phyloP scores from a whole-genome alignment of 139 green algal genomes.

The Haematococcus lacustris region DNA sequence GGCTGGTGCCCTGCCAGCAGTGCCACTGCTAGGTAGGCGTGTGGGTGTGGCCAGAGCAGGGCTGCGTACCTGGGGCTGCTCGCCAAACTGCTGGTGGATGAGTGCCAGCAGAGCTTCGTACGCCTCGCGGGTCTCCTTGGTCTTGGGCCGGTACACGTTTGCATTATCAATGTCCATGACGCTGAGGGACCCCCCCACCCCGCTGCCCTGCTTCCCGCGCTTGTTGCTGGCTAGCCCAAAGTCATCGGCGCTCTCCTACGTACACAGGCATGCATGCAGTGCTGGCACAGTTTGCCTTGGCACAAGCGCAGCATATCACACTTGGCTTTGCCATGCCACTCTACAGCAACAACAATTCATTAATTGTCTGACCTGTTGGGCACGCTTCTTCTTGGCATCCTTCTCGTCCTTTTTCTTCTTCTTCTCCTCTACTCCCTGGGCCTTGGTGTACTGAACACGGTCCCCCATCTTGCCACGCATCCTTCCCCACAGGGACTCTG shows the following conservation, averaged over 20 bases:
- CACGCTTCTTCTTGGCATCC: constrained; percentile 46
- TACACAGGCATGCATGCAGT: neutral
- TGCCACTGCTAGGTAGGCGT: too few species aligned
- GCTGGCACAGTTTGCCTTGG: too few species aligned
- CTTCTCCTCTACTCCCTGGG: constrained; percentile 60
- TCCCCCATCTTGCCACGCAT: constrained; percentile 89
- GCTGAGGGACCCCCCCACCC: too few species aligned
- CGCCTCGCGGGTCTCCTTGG: constrained; percentile 84
- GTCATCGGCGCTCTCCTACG: constrained; percentile 12
- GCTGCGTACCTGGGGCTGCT: constrained; percentile 82
- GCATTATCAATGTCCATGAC: constrained; percentile 75
- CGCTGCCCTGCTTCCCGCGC: constrained; percentile 20
- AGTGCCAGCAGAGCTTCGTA: constrained; percentile 87
- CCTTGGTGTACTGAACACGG: constrained; percentile 50
- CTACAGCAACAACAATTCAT: too few species aligned
- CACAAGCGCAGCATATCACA: too few species aligned
- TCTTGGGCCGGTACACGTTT: constrained; percentile 41
- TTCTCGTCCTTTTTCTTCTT: constrained; percentile 56
- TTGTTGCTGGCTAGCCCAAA: constrained; percentile 37
- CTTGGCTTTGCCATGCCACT: too few species aligned
- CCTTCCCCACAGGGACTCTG: constrained; percentile 75
- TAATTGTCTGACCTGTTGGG: constrained; percentile 12
- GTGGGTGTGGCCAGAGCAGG: too few species aligned
- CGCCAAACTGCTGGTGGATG: constrained; percentile 83
- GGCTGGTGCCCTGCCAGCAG: too few species aligned